Evolutionary conservation across 768 basidiomycete species (phyloP).

Genomic region (Mycena filopes): DNA sequence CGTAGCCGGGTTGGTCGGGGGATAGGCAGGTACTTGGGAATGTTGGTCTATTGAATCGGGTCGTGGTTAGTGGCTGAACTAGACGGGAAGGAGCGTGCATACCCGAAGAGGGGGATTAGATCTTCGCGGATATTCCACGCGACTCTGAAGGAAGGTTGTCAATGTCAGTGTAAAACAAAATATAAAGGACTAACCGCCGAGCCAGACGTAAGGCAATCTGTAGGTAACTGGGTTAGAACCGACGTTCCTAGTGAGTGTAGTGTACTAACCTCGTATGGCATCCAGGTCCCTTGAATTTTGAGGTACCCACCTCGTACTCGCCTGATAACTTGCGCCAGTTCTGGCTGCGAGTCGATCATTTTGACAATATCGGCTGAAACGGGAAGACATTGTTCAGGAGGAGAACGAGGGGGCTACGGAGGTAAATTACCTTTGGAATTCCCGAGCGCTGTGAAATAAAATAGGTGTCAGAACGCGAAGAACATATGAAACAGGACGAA

Average conservation of each 20-base stretch:
- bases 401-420: conserved; percentile 14
- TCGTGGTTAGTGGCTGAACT: conserved; percentile 21
- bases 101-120: conserved; percentile 91
- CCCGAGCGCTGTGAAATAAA: conserved; percentile 70
- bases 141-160: conserved; percentile 61
- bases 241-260: conserved; percentile 5
- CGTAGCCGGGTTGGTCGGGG: conserved; percentile 88
- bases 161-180: conserved; percentile 25
- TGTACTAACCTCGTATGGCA: conserved; percentile 83
- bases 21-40: conserved; percentile 87
- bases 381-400: conserved; percentile 4
- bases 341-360: conserved; percentile 92
- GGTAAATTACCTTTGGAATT: conserved; percentile 81
- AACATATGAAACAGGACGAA: conserved; percentile 40
- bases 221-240: conserved; percentile 22
- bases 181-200: conserved; percentile 68
- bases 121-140: conserved; percentile 91
- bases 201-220: conserved; percentile 84
- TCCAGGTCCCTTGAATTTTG: conserved; percentile 95
- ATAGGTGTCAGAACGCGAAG: not conserved
- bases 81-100: conserved; percentile 34
- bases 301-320: conserved; percentile 89
- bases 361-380: conserved; percentile 87
- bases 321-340: conserved; percentile 83
- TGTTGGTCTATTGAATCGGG: conserved; percentile 65